Base-by-base conservation (phyloP, 345 rosid genomes). In the Brassica carinata region DNA sequence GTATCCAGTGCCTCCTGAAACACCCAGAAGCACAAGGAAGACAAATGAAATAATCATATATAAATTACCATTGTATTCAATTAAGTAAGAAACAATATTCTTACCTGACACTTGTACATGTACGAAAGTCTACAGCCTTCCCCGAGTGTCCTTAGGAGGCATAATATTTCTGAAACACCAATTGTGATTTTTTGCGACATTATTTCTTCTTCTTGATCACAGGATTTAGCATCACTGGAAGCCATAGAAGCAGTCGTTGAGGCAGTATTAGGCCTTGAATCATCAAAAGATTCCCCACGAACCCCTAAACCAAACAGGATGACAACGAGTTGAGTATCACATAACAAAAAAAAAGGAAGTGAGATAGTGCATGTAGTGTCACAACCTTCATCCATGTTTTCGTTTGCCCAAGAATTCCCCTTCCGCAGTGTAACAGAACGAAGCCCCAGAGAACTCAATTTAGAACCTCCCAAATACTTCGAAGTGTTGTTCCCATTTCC, bases 41-140 rank as follows among this genome's bases (percentile, higher is more conserved):
- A 79, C 9, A 83, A 83, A 78, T 74, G 53, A 82, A 81, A 77
- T 23, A 62, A 66, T 17, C 57, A 17, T 43, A 2, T 57, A 9
- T 40, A 43, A 8, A 51, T 48, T 53, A 67, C 43, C 57, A 59
- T 36, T 72, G 31, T 40, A 66, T 43, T 19, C 57, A 17, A 17
- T 30, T 55, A 79, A 65, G 64, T 83, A 80, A 65, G 70, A 15
- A 57, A 75, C 23, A 27, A 29, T 27, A 34, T 8, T 30, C 72
- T 68, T 90, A 96, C 97, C 96, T 94, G 92, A 82, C 98, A 92
- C 78, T 87, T 87, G 84, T 94, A 91, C 86, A 88, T 70, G 90
- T 94, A 90, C 27, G 92, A 91, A 72, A 93, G 89, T 83, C 97
- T 91, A 82, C 87, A 96, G 77, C 95, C 99, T 88, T 96, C 99